Base-by-base conservation (phyloP, 257 asterid genomes). In the Striga asiatica region DNA sequence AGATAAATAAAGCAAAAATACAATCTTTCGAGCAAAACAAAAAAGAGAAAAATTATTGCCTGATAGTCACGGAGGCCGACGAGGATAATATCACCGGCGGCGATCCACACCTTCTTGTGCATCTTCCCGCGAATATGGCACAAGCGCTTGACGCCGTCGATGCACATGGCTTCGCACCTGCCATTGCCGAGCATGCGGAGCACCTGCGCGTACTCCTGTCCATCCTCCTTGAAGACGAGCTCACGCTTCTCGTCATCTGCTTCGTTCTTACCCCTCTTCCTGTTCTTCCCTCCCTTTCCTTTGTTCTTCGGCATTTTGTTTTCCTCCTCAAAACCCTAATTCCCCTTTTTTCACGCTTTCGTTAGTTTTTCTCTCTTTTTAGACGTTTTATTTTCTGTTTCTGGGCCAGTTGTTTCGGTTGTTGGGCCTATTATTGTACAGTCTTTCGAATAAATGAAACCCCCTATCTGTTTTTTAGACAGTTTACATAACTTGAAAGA, bases 261-360 rank as follows among this genome's bases (percentile, higher is more conserved):
- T 48, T 86, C 96, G 76, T 89, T 89, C 88, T 86, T 89, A 1
- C 98, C 98, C 49, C 96, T 81, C 85, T 89, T 89, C 60, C 96
- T 74, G 60, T 89, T 89, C 79, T 89, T 89, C 1, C 96, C 96
- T 83, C 97, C 96, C 88, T 89, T 89, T 54, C 98, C 98, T 82
- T 89, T 89, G 72, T 89, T 89, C 96, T 89, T 89, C 77, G 96
- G 96, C 95, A 89, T 85, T 14, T 49, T 72, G n/a, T 39, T 85
- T 13, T 45, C 71, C 39, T 54, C 38, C 48, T 55, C 29, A 56
- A 58, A 76, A 73, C 65, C 89, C 80, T 78, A 71, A 74, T 52
- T 69, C 73, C 19, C 6, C 20, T 38, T 58, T 57, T 43, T 51
- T 45, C 28, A 8, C 38, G 34, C 35, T 49, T 28, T 47, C 29